A percentile compares a stretch with the other conserved stretches of the same genome.
phyloP scores from a whole-genome alignment of 2,329 filamentous ascomycete genomes.

The Epicoccum nigrum region DNA sequence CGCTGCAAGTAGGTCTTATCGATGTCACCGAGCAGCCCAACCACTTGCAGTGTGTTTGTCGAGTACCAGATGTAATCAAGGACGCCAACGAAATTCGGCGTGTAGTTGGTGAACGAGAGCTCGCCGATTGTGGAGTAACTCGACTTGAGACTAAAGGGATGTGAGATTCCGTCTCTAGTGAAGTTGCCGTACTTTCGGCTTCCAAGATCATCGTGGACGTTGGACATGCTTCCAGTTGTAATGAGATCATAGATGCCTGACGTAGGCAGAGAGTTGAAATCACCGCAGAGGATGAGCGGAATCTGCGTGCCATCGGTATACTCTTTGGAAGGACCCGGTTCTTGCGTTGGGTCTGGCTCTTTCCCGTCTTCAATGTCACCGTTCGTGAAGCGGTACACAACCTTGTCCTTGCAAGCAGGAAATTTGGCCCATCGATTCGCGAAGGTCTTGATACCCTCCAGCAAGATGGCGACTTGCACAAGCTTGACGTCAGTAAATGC shows the following conservation, averaged over 20 bases:
- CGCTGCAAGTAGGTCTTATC: conserved; percentile 83
- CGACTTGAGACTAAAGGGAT: conserved; percentile 92
- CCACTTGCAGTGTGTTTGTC: conserved; percentile 84
- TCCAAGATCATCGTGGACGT: conserved; percentile 79
- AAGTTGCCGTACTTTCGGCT: conserved; percentile 90
- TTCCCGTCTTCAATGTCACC: conserved; percentile 58
- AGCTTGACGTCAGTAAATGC: conserved; percentile 91
- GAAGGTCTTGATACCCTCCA: conserved; percentile 87
- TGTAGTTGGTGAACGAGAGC: conserved; percentile 94
- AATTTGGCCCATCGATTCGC: conserved; percentile 83
- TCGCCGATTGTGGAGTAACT: conserved; percentile 86
- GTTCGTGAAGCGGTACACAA: conserved; percentile 54
- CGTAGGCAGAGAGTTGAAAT: conserved; percentile 89
- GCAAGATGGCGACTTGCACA: conserved; percentile 91
- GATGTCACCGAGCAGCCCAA: conserved; percentile 82
- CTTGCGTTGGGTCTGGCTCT: conserved; percentile 60
- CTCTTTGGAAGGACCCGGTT: conserved; percentile 81
- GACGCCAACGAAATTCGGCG: conserved; percentile 86
- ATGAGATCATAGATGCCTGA: conserved; percentile 93
- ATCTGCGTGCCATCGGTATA: conserved; percentile 88
- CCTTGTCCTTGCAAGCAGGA: conserved; percentile 83
- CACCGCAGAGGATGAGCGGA: conserved; percentile 87
- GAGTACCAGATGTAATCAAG: conserved; percentile 99
- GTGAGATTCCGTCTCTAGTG: conserved; percentile 87
- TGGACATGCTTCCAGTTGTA: conserved; percentile 76